Percentiles rank a stretch among this genome's conserved stretches.
Conservation (phyloP, 2,329 filamentous ascomycete genomes). For the Penicillium sp. region DNA sequence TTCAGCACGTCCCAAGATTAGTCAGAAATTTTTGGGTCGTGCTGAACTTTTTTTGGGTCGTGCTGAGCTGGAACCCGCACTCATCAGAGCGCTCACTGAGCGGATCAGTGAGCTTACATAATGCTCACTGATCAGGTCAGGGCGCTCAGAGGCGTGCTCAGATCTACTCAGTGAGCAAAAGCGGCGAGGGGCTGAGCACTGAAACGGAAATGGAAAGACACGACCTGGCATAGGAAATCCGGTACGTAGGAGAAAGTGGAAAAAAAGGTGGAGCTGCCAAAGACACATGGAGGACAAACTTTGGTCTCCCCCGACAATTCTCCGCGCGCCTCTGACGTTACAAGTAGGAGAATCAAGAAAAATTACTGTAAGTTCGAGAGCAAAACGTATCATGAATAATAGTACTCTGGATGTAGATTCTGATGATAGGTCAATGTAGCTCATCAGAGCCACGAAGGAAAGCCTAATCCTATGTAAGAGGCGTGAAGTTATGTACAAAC, state of each 20-base stretch:
- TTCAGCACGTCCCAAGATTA: too few relatives aligned
- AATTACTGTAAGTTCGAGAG: not conserved
- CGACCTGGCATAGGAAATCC: too few relatives aligned
- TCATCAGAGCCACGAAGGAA: not conserved
- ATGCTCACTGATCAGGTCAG: too few relatives aligned
- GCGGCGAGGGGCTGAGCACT: too few relatives aligned
- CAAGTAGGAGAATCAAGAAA: not conserved
- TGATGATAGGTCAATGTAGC: not conserved
- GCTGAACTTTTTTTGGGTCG: too few relatives aligned
- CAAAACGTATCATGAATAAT: not conserved
- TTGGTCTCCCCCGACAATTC: constrained; percentile 20
- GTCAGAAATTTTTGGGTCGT: too few relatives aligned
- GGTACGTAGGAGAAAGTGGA: not conserved
- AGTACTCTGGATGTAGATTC: not conserved
- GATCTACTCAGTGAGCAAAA: too few relatives aligned
- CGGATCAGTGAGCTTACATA: too few relatives aligned
- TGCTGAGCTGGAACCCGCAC: too few relatives aligned
- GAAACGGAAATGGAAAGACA: too few relatives aligned
- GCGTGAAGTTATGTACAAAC: constrained; percentile 6
- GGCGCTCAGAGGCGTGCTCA: too few relatives aligned
- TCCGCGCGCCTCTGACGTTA: constrained; percentile 17
- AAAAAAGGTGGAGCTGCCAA: constrained; percentile 9
- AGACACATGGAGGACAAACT: constrained; percentile 14
- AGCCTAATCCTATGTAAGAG: not conserved
- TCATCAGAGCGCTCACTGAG: too few relatives aligned